These are phyloP conservation scores for Saxophila tyrrhenica DNA, from an alignment of 495 filamentous ascomycete genomes.

Conservation along the genomic window DNA sequence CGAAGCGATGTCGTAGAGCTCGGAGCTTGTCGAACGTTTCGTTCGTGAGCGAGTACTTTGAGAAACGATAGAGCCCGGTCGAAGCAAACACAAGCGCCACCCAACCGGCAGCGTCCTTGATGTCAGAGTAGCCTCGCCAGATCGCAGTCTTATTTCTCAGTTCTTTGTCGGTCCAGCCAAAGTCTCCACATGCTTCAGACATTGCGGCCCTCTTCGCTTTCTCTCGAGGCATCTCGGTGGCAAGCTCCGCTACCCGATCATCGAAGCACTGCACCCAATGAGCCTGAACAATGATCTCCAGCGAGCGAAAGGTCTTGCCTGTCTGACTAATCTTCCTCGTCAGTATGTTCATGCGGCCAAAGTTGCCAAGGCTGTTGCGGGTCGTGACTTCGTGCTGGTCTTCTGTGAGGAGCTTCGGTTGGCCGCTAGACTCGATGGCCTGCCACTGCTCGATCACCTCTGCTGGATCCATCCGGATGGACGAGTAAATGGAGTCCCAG, in stretches of 20 bases:
- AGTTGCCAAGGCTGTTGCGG: background rate
- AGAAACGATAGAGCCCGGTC: conserved; percentile 29
- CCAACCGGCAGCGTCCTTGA: conserved; percentile 27
- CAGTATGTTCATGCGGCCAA: conserved; percentile 18
- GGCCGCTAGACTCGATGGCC: conserved; percentile 12
- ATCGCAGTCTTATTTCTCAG: conserved; percentile 30
- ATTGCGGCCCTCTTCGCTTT: conserved; percentile 16
- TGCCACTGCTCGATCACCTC: conserved; percentile 20
- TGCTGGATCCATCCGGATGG: conserved; percentile 14
- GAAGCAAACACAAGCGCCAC: conserved; percentile 29
- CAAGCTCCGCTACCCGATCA: conserved; percentile 16
- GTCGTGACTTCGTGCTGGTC: background rate
- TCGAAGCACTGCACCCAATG: conserved; percentile 23
- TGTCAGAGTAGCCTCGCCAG: conserved; percentile 28
- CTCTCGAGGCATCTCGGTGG: conserved; percentile 1
- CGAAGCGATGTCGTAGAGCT: conserved; percentile 21
- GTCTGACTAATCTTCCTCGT: conserved; percentile 22
- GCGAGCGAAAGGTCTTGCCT: conserved; percentile 15
- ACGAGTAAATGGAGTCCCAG: conserved; percentile 21
- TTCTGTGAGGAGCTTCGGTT: conserved; percentile 13
- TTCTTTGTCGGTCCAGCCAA: conserved; percentile 28
- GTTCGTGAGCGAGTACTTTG: conserved; percentile 28
- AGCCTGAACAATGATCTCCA: conserved; percentile 22
- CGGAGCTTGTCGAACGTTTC: conserved; percentile 23
- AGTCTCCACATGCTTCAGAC: conserved; percentile 18